These are phyloP conservation scores for Sordaria brevicollis DNA, from an alignment of 495 filamentous ascomycete genomes.

Conservation along the genomic window DNA sequence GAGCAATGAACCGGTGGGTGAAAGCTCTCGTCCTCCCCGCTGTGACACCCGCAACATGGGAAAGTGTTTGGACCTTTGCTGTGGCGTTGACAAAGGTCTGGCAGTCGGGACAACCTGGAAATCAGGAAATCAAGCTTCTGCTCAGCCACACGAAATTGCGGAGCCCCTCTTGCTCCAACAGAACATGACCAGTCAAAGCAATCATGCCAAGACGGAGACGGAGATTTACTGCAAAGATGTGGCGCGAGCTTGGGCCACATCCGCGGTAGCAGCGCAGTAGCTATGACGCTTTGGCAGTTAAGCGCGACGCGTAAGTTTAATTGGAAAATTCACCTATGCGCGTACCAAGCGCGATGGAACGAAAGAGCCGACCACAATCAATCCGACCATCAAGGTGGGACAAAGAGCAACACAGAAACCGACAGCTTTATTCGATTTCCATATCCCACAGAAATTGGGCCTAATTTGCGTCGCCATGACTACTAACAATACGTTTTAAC, in stretches of 20 bases:
- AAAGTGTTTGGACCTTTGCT: too few species aligned
- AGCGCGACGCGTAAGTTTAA: constrained; percentile 1
- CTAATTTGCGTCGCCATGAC: not conserved
- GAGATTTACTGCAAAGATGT: not conserved
- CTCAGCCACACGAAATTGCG: not conserved
- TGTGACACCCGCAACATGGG: not conserved
- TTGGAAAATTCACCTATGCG: not conserved
- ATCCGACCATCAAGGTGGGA: not conserved
- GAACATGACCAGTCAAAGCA: not conserved
- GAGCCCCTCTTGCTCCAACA: not conserved
- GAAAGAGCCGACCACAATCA: not conserved
- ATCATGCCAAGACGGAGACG: not conserved
- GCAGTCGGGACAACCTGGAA: not conserved
- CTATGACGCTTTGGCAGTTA: not conserved
- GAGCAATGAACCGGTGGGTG: not conserved
- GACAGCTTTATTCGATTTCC: not conserved
- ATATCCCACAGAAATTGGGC: not conserved
- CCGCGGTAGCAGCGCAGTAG: not conserved
- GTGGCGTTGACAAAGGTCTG: too few species aligned
- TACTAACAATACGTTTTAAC: not conserved
- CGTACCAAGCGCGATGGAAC: not conserved
- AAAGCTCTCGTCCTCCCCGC: not conserved
- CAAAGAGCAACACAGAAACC: not conserved
- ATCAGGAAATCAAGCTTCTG: not conserved
- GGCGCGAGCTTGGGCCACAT: not conserved